A percentile compares a stretch with the other conserved stretches of the same genome.
Evolutionary conservation across 2,329 filamentous ascomycete genomes (phyloP).

Genomic region (Pseudonectria buxi): DNA sequence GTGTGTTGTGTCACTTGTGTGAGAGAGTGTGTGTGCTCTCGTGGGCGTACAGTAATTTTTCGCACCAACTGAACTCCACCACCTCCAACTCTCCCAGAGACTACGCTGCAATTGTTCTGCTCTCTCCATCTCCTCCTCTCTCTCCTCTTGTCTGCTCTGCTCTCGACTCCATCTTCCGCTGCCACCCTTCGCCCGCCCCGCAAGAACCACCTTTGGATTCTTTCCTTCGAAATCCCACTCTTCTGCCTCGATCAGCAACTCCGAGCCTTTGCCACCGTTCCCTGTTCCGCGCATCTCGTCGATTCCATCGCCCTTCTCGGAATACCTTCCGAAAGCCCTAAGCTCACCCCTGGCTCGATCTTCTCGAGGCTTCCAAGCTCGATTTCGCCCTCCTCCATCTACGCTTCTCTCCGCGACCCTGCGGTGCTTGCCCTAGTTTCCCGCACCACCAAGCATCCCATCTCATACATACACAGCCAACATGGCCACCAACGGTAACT

Average conservation of each 20-base stretch:
- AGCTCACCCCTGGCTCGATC: too few relatives aligned
- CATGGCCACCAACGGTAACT: slow-evolving; percentile 55
- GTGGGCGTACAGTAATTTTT: too few relatives aligned
- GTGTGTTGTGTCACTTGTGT: slow-evolving; percentile 10
- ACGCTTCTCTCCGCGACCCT: background rate
- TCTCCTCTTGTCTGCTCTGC: slow-evolving; percentile 1
- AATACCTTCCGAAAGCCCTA: too few relatives aligned
- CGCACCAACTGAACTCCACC: background rate
- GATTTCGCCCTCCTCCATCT: too few relatives aligned
- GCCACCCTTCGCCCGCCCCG: slow-evolving; percentile 9
- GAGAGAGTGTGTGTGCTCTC: too few relatives aligned
- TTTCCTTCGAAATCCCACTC: slow-evolving; percentile 9
- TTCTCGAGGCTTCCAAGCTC: too few relatives aligned
- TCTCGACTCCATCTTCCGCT: slow-evolving; percentile 6
- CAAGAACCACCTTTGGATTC: slow-evolving; percentile 8
- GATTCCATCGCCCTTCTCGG: too few relatives aligned
- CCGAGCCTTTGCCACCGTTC: too few relatives aligned
- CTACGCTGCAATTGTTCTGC: slow-evolving; percentile 13
- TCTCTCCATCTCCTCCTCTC: slow-evolving; percentile 5
- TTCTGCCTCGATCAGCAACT: slow-evolving; percentile 4
- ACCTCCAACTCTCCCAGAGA: slow-evolving; percentile 2
- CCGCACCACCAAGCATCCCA: slow-evolving; percentile 7
- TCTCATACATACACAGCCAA: slow-evolving; percentile 18
- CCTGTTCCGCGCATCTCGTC: too few relatives aligned
- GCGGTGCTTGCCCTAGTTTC: slow-evolving; percentile 14